Evolutionary conservation across 768 basidiomycete species (phyloP).

Genomic region (Sporobolomyces roseus): DNA sequence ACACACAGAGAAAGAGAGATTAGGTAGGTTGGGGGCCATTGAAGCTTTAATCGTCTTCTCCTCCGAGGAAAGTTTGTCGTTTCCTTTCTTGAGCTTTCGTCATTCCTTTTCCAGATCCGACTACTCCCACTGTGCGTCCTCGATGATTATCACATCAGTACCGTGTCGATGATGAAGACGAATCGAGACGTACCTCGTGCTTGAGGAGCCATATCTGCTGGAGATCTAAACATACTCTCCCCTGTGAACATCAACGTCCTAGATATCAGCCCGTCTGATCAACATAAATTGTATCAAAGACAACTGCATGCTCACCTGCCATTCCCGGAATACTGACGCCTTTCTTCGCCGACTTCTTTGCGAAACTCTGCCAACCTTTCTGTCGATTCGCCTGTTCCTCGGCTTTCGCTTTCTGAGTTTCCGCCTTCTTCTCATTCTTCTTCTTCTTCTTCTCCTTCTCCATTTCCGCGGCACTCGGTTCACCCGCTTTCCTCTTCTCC

Average conservation of each 20-base stretch:
- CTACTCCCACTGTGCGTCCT: conserved; percentile 84
- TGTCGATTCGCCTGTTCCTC: conserved; percentile 82
- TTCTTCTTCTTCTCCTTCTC: conserved; percentile 86
- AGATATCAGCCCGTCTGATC: too few relatives aligned
- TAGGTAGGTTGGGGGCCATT: neutral
- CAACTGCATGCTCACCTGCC: conserved; percentile 49
- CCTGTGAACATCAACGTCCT: conserved; percentile 52
- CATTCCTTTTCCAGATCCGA: conserved; percentile 84
- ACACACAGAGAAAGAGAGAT: neutral
- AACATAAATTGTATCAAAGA: too few relatives aligned
- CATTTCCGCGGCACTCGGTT: conserved; percentile 61
- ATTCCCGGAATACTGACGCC: conserved; percentile 85
- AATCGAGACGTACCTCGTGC: conserved; percentile 61
- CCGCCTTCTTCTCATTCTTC: conserved; percentile 90
- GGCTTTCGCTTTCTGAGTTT: conserved; percentile 74
- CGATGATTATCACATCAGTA: too few relatives aligned
- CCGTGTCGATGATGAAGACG: too few relatives aligned
- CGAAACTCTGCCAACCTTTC: conserved; percentile 87
- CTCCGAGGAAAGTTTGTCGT: conserved; percentile 69
- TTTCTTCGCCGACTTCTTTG: conserved; percentile 90
- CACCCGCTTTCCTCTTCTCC: conserved; percentile 60
- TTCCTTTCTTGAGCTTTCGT: conserved; percentile 64
- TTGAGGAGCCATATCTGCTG: conserved; percentile 68
- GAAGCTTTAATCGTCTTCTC: conserved; percentile 49
- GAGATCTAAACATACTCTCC: conserved; percentile 90